Conservation (phyloP, 306 rosid species). For the Citrullus colocynthis region DNA sequence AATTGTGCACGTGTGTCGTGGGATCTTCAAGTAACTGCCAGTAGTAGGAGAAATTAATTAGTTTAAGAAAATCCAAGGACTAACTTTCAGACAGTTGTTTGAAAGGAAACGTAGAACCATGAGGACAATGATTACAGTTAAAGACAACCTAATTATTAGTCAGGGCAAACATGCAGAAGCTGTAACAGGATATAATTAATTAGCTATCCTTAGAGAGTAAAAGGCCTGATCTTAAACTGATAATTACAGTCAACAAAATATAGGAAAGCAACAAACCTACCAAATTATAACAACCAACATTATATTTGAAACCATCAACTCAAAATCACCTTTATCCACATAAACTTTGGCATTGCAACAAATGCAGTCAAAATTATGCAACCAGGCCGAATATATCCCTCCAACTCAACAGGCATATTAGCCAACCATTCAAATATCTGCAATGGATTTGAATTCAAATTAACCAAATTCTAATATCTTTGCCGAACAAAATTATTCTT, state of each 20-base stretch:
- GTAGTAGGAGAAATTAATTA: conserved; percentile 4
- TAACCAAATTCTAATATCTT: conserved; percentile 21
- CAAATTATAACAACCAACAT: not conserved
- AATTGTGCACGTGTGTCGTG: conserved; percentile 32
- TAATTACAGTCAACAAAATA: not conserved
- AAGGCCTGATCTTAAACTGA: not conserved
- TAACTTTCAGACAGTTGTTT: not conserved
- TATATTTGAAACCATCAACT: not conserved
- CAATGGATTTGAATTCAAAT: conserved; percentile 21
- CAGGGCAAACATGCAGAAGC: not conserved
- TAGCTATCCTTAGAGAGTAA: not conserved
- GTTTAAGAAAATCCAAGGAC: not conserved
- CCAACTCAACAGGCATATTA: conserved; percentile 93
- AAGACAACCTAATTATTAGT: not conserved
- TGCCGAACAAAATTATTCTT: conserved; percentile 12
- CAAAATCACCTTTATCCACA: conserved; percentile 78
- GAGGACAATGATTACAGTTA: not conserved
- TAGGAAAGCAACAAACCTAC: not conserved
- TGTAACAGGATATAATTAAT: not conserved
- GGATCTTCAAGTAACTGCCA: conserved; percentile 67
- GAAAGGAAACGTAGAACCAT: not conserved
- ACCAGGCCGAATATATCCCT: conserved; percentile 99
- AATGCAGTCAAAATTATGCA: conserved; percentile 78
- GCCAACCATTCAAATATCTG: conserved; percentile 98
- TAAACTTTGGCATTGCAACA: conserved; percentile 76